A percentile compares a stretch with the other conserved stretches of the same genome.
Evolutionary conservation across 2,329 filamentous ascomycete species (phyloP).

Genomic region (Hortaea werneckii): DNA sequence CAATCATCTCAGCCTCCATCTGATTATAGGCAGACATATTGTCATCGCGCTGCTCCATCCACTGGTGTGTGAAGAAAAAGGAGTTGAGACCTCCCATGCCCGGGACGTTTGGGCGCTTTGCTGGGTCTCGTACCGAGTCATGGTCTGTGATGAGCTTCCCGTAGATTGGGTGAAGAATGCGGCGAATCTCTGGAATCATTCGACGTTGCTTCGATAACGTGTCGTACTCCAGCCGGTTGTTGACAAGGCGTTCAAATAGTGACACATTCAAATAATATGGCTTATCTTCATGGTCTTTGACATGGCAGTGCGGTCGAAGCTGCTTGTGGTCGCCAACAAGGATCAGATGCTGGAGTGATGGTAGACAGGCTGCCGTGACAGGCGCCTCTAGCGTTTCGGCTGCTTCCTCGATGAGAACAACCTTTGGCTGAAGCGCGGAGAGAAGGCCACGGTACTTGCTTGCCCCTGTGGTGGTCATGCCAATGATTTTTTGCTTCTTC

Average conservation of each 20-base stretch:
- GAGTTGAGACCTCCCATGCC: conserved; percentile 53
- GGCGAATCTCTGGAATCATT: conserved; percentile 60
- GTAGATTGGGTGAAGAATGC: conserved; percentile 54
- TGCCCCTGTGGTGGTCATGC: conserved; percentile 69
- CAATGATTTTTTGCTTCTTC: conserved; percentile 49
- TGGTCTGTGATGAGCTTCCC: conserved; percentile 48
- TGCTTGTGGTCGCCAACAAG: conserved; percentile 75
- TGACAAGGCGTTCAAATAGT: conserved; percentile 70
- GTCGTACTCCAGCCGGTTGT: conserved; percentile 51
- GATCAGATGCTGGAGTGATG: conserved; percentile 54
- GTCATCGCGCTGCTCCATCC: conserved; percentile 53
- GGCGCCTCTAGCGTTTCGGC: conserved; percentile 64
- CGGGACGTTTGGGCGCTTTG: conserved; percentile 42
- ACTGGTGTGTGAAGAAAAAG: conserved; percentile 55
- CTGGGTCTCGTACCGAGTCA: conserved; percentile 37
- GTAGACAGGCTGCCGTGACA: conserved; percentile 49
- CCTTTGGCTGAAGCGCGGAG: conserved; percentile 52
- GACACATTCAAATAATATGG: conserved; percentile 63
- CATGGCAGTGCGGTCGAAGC: conserved; percentile 58
- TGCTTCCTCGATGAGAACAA: conserved; percentile 69
- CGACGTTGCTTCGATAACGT: conserved; percentile 59
- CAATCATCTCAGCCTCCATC: conserved; percentile 66
- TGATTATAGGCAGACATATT: conserved; percentile 59
- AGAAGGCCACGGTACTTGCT: conserved; percentile 69
- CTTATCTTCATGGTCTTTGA: conserved; percentile 46